These are phyloP conservation scores for Cytospora schulzeri DNA, from an alignment of 2,329 filamentous ascomycete genomes.

Conservation along the genomic window DNA sequence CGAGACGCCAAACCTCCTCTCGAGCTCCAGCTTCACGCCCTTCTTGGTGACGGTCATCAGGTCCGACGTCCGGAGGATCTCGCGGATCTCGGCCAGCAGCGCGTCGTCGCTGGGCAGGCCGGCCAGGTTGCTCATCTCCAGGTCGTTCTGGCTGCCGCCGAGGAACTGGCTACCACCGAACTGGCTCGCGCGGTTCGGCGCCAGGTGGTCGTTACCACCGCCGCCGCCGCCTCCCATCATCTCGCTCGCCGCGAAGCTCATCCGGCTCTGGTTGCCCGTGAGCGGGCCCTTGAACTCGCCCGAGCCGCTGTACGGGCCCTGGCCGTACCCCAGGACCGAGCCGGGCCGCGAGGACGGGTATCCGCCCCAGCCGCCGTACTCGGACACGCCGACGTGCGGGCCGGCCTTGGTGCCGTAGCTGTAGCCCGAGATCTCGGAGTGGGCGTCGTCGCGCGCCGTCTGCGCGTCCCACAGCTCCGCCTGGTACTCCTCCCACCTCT, in stretches of 20 bases:
- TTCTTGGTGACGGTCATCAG: slow-evolving; percentile 99
- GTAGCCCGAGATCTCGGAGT: slow-evolving; percentile 88
- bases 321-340: slow-evolving; percentile 53
- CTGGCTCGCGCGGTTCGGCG: slow-evolving; percentile 59
- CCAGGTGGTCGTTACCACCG: slow-evolving; percentile 7
- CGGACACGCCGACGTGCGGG: slow-evolving; percentile 58
- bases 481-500: slow-evolving; percentile 99
- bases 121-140: slow-evolving; percentile 74
- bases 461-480: slow-evolving; percentile 96
- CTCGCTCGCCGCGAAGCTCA: slow-evolving; percentile 80
- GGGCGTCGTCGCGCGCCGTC: slow-evolving; percentile 77
- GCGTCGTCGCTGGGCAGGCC: slow-evolving; percentile 86
- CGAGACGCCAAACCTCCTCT: slow-evolving; percentile 83
- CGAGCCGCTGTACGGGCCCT: slow-evolving; percentile 48
- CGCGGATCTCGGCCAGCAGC: slow-evolving; percentile 88
- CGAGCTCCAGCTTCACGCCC: slow-evolving; percentile 90
- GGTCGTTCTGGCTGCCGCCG: slow-evolving; percentile 59
- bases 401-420: slow-evolving; percentile 82
- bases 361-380: slow-evolving; percentile 68
- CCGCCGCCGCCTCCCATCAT: slow-evolving; percentile 41
- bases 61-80: slow-evolving; percentile 88
- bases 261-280: slow-evolving; percentile 62
- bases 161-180: slow-evolving; percentile 63
- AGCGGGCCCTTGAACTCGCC: slow-evolving; percentile 44
- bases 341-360: slow-evolving; percentile 58